Base-by-base conservation (phyloP, 345 rosid species). In the Pseudoturritis turrita region DNA sequence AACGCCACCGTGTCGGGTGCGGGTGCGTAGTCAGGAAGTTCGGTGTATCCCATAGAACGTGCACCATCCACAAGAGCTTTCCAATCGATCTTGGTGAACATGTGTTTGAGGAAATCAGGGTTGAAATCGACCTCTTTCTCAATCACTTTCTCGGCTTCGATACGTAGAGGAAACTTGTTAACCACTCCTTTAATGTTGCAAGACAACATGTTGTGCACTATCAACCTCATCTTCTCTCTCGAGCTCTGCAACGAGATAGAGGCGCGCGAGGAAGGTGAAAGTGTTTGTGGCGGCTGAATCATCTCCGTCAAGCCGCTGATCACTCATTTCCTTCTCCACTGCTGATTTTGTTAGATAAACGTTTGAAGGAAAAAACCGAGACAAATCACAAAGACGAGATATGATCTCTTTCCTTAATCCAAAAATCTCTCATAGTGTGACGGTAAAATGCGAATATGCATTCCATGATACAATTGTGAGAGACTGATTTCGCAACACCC, bases 121-220 rank as follows among this genome's bases (percentile, higher is more conserved):
- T 89, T 89, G 80, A 93, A 84, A 37, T 88, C 97, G 2, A 83
- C 89, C 43, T 84, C 70, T 80, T 85, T 87, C 60, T 80, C 84
- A 6, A 80, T 10, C 31, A 84, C 88, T 62, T 83, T 83, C 79
- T 79, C 86, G 1, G 73, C 89, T 67, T 84, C 86, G 77, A 92
- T 86, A 11, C 64, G 62, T 2, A 92, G 89, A 10, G 96, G 96
- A 68, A 90, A 92, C 33, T 92, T 92, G 33, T 86, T 87, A 28
- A 78, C 33, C 7, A 88, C 98, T 46, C 96, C 98, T 67, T 87
- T 89, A 56, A 92, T 81, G 82, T 87, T 88, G 43, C 88, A 88
- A 0, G 96, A 80, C 36, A 88, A 77, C 93, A 87, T 88, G 84
- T 90, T 90, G 86, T 90, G 96, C 11, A 90, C 91, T 31, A 87